Percentiles rank a stretch among this genome's conserved stretches.
phyloP scores from a whole-genome alignment of 352 stramenopile species.

The Globisporangium ultimum region DNA sequence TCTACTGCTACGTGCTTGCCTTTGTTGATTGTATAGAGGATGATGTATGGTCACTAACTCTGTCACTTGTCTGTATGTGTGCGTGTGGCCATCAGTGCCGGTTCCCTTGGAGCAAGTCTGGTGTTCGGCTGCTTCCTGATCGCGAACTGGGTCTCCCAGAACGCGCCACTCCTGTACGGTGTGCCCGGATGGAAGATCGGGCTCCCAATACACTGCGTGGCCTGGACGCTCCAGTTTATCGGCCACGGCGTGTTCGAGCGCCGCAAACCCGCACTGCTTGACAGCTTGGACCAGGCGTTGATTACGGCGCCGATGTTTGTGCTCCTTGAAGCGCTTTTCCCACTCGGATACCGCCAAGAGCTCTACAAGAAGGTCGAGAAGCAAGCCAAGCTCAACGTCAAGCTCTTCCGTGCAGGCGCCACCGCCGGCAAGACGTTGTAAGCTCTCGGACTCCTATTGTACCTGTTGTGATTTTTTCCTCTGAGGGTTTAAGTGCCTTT shows the following conservation, averaged over 20 bases:
- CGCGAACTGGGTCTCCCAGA: conserved; percentile 51
- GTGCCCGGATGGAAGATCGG: conserved; percentile 49
- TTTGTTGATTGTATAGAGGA: no score
- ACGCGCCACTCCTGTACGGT: conserved; percentile 30
- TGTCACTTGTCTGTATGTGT: conserved; percentile 1
- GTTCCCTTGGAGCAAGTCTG: conserved; percentile 46
- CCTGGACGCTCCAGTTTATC: conserved; percentile 85
- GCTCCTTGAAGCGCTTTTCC: conserved; percentile 73
- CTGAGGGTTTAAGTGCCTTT: no score
- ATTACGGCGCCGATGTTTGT: conserved; percentile 87
- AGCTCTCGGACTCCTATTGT: background rate
- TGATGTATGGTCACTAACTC: background rate
- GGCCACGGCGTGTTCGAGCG: conserved; percentile 85
- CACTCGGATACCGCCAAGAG: conserved; percentile 70
- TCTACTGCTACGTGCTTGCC: background rate
- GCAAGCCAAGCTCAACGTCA: conserved; percentile 63
- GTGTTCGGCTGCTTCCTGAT: conserved; percentile 57
- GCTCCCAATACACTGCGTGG: conserved; percentile 46
- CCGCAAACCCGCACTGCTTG: conserved; percentile 77
- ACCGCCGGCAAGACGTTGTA: conserved; percentile 28
- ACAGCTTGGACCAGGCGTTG: conserved; percentile 80
- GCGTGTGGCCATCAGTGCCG: conserved; percentile 20
- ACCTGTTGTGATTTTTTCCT: background rate
- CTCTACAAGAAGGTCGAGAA: conserved; percentile 58
- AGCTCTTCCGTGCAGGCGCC: conserved; percentile 37